phyloP scores from a whole-genome alignment of 2,329 filamentous ascomycete genomes.

The Amauroascus verrucosus region DNA sequence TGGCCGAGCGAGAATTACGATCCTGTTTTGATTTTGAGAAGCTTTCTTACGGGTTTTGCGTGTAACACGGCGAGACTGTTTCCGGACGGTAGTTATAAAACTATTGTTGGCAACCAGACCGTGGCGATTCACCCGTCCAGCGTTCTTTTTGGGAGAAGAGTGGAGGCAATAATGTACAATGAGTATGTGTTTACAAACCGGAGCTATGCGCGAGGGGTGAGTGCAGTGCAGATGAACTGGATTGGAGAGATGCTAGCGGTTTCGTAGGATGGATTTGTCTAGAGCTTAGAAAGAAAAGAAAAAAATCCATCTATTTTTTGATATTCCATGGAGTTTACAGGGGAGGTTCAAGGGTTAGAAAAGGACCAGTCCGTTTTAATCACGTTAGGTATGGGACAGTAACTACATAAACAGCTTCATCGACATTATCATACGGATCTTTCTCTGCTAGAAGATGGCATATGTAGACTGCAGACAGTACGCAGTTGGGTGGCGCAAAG shows the following conservation, averaged over 20 bases:
- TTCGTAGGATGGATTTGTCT: neutral
- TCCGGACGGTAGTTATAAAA: slow-evolving; percentile 53
- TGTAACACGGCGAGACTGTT: slow-evolving; percentile 51
- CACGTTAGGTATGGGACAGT: too few species aligned
- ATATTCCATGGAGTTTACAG: too few species aligned
- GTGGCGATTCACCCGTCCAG: slow-evolving; percentile 55
- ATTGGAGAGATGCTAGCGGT: slow-evolving; percentile 40
- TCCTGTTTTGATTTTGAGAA: slow-evolving; percentile 45
- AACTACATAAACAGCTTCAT: too few species aligned
- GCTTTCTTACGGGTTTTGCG: slow-evolving; percentile 49
- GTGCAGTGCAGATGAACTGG: slow-evolving; percentile 54
- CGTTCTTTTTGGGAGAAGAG: slow-evolving; percentile 49
- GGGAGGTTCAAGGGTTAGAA: too few species aligned
- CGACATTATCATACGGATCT: too few species aligned
- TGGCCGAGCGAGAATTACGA: slow-evolving; percentile 24
- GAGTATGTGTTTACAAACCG: slow-evolving; percentile 57
- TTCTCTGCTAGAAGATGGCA: too few species aligned
- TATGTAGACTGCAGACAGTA: too few species aligned
- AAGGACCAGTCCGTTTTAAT: too few species aligned
- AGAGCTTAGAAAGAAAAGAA: too few species aligned
- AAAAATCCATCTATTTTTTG: too few species aligned
- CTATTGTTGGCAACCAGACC: slow-evolving; percentile 50
- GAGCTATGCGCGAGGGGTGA: slow-evolving; percentile 53
- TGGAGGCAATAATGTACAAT: slow-evolving; percentile 55
- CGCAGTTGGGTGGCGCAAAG: too few species aligned